These are phyloP conservation scores for Myxozyma kluyveri DNA, from an alignment of 805 yeast genomes.

Conservation along the genomic window DNA sequence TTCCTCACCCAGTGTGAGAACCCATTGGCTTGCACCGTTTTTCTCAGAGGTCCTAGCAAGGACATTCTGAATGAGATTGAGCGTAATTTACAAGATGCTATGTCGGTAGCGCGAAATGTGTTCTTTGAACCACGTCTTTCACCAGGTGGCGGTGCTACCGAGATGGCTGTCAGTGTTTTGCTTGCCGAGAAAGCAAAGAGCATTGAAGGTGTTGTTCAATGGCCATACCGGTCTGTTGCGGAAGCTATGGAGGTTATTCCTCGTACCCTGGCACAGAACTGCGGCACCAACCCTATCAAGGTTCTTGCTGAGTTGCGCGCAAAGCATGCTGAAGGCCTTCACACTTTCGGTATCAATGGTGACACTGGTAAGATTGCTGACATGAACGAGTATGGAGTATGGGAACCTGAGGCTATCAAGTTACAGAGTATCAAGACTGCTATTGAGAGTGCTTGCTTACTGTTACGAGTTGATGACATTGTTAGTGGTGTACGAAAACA, in stretches of 20 bases:
- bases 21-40: slow-evolving; percentile 90
- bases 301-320: slow-evolving; percentile 88
- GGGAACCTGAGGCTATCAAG: slow-evolving; percentile 99
- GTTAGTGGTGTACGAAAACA: slow-evolving; percentile 86
- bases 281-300: slow-evolving; percentile 95
- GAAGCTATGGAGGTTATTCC: slow-evolving; percentile 99
- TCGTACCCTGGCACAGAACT: slow-evolving; percentile 92
- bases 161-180: slow-evolving; percentile 92
- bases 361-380: slow-evolving; percentile 91
- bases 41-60: slow-evolving; percentile 94
- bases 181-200: slow-evolving; percentile 87
- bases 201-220: slow-evolving; percentile 92
- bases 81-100: slow-evolving; percentile 95
- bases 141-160: slow-evolving; percentile 99
- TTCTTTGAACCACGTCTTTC: slow-evolving; percentile 89
- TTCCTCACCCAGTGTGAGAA: slow-evolving; percentile 73
- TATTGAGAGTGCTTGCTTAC: slow-evolving; percentile 91
- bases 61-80: slow-evolving; percentile 95
- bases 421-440: slow-evolving; percentile 98
- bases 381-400: slow-evolving; percentile 92
- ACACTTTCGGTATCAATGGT: slow-evolving; percentile 91
- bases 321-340: slow-evolving; percentile 83
- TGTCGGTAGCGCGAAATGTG: slow-evolving; percentile 96
- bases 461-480: slow-evolving; percentile 94
- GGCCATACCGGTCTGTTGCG: slow-evolving; percentile 99